Evolutionary conservation across 2,329 filamentous ascomycete genomes (phyloP), one percentile per base, ranked within the genome.

Genomic region (Neonectria neomacrospora): DNA sequence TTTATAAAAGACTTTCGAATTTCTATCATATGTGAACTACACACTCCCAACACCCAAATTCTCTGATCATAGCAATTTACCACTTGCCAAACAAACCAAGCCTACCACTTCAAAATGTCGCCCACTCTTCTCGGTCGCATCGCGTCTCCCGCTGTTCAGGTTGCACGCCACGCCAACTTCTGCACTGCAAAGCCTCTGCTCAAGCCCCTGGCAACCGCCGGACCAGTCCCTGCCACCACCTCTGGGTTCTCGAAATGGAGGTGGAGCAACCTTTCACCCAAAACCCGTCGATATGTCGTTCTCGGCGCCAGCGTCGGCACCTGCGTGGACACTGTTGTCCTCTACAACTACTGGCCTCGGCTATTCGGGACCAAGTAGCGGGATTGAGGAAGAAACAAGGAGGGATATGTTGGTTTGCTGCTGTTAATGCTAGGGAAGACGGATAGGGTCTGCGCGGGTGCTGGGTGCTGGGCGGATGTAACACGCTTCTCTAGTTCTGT

Each of bases 201-300:
- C 39, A 71, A 45, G 23, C 58, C 69, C 2, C 16, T 67, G 20
- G 30, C 62, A 26, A 30, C 58, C 9, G 59, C 57, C 8, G 61
- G 57, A 47, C 53, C 52, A 28, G 12, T 26, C 14, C 42, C 37
- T 1, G 16, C 59, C 26, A 23, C 59, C 8, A 20, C 52, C 4
- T 20, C 52, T 7, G 18, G 41, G 23, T 26, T 41, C 28, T 28
- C 62, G 34, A 64, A 44, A 30, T 70, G 68, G 66, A 65, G 60
- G 23, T 77, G 75, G 75, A 74, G 63, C 55, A 75, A 64, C 16
- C 67, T 77, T 3, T 72, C 72, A 18, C 69, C 71, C 4, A 68
- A 66, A 56, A 70, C 72, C 18, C 72, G 73, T 8, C 71, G 68
- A 48, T 72, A 75, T 32, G 63, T 69, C 37, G 54, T 68, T 20